Conservation (phyloP, 257 asterid species). For the Ajuga chamaepitys region DNA sequence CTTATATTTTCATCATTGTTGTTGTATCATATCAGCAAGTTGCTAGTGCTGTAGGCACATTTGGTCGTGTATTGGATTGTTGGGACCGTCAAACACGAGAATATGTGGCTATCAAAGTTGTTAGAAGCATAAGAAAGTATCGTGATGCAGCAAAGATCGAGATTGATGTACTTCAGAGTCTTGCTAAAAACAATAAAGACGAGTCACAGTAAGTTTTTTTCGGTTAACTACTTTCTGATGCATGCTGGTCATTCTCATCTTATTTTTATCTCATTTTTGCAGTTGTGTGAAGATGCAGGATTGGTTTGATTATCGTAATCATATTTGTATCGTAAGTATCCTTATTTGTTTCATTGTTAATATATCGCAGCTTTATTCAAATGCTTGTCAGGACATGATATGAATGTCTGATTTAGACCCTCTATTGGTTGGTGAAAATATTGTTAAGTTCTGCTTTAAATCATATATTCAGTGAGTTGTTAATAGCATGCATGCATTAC, state of each 20-base stretch:
- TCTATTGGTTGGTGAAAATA: background rate
- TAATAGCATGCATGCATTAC: conserved; percentile 9
- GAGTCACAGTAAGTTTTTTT: conserved; percentile 52
- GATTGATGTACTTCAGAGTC: conserved; percentile 57
- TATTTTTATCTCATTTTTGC: conserved; percentile 18
- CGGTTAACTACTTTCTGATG: background rate
- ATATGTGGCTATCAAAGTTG: conserved; percentile 66
- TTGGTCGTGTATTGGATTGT: conserved; percentile 92
- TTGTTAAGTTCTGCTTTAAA: conserved; percentile 3
- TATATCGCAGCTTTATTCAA: conserved; percentile 2
- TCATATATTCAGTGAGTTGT: conserved; percentile 3
- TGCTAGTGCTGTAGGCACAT: conserved; percentile 94
- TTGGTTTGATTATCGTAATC: conserved; percentile 88
- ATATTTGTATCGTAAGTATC: conserved; percentile 74
- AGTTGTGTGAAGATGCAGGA: conserved; percentile 73
- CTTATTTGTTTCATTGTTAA: background rate
- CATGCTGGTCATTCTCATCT: conserved; percentile 5
- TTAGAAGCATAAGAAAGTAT: conserved; percentile 68
- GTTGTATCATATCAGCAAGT: conserved; percentile 72
- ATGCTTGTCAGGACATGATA: conserved; percentile 11
- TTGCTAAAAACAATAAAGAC: conserved; percentile 49
- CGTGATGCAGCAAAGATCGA: conserved; percentile 85
- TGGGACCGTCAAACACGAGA: conserved; percentile 69
- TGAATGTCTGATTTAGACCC: background rate
- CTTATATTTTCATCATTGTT: conserved; percentile 51